Evolutionary conservation across 192 early-diverging fungal species (phyloP).

Genomic region (Backusella mclennaniae): DNA sequence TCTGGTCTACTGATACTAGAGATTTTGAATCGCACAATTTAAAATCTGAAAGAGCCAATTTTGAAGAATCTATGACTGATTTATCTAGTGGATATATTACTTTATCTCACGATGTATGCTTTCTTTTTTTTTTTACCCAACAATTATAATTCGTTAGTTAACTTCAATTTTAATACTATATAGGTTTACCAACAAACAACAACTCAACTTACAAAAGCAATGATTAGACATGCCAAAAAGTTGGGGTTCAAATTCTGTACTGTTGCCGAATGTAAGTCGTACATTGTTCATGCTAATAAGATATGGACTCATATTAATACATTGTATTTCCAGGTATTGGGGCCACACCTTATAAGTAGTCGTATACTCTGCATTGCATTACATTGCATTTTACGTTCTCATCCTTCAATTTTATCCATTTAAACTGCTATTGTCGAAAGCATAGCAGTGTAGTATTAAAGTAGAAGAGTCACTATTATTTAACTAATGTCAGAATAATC

Average conservation of each 20-base stretch:
- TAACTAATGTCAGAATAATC: background rate
- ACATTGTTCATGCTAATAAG: background rate
- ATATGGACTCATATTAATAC: background rate
- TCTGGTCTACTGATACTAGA: conserved; percentile 43
- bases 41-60: background rate
- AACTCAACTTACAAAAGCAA: background rate
- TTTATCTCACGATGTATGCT: conserved; percentile 39
- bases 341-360: background rate
- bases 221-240: background rate
- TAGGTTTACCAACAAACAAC: conserved; percentile 23
- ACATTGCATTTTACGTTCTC: background rate
- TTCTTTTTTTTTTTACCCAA: too few relatives aligned
- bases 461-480: background rate
- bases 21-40: conserved; percentile 36
- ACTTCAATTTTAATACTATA: background rate
- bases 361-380: background rate
- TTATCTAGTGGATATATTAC: conserved; percentile 34
- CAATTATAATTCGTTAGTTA: too few relatives aligned
- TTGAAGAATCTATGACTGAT: conserved; percentile 10
- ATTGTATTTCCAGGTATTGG: background rate
- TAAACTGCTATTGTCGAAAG: background rate
- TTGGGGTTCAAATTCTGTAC: conserved; percentile 21
- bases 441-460: background rate
- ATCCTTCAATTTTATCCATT: background rate
- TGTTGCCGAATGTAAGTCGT: conserved; percentile 24